These are phyloP conservation scores for Saccharomycopsis olivae DNA, from an alignment of 805 yeast genomes.

Conservation along the genomic window DNA sequence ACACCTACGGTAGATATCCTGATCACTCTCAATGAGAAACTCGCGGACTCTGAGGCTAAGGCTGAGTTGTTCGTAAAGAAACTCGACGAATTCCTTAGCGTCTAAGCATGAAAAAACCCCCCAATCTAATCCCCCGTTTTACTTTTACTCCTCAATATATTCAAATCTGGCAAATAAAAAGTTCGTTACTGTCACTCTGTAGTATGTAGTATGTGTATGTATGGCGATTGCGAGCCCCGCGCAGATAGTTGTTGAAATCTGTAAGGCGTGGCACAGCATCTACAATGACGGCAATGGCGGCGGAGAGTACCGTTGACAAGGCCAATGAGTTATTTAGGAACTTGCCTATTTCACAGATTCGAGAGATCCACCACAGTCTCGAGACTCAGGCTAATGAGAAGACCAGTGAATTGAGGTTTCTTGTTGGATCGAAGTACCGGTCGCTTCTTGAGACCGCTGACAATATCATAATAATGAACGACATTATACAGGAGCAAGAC, in stretches of 20 bases:
- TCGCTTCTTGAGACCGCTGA: conserved; percentile 16
- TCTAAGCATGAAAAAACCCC: no score
- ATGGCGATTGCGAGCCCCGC: no score
- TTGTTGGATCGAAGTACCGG: conserved; percentile 16
- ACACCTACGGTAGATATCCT: conserved; percentile 27
- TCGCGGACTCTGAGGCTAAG: conserved; percentile 35
- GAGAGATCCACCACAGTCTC: conserved; percentile 11
- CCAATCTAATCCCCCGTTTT: no score
- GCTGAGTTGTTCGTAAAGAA: conserved; percentile 29
- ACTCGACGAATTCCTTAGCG: conserved; percentile 22
- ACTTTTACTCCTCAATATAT: no score
- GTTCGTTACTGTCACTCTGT: no score
- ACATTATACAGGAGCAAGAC: conserved; percentile 14
- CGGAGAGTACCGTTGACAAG: background rate
- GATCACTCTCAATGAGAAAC: conserved; percentile 29
- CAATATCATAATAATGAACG: conserved; percentile 15
- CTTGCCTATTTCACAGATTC: conserved; percentile 12
- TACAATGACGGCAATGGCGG: background rate
- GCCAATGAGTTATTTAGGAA: conserved; percentile 9
- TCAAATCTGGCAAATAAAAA: no score
- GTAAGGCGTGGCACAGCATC: no score
- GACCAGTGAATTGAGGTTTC: conserved; percentile 8
- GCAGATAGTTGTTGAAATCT: no score
- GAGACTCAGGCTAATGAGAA: conserved; percentile 12
- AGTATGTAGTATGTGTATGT: no score